These are phyloP conservation scores for Yarrowia yakushimensis DNA, from an alignment of 805 yeast genomes.

Conservation along the genomic window DNA sequence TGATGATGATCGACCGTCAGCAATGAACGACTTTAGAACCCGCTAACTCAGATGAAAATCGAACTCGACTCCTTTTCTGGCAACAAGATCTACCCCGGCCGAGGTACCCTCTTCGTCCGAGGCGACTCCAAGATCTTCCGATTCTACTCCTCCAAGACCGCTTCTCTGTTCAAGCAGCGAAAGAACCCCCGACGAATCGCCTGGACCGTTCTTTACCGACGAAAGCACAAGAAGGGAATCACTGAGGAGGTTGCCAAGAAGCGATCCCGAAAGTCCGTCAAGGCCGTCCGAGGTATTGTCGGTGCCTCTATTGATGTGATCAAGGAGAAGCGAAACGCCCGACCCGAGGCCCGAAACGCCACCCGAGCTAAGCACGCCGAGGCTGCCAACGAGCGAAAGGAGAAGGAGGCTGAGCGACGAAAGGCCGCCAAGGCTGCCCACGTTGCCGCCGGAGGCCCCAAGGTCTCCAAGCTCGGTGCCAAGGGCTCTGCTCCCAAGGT, in stretches of 20 bases:
- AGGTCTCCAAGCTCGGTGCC: conserved; percentile 91
- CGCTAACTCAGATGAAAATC: conserved; percentile 74
- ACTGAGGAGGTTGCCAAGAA: conserved; percentile 97
- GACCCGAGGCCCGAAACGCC: conserved; percentile 98
- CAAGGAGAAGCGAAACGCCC: conserved; percentile 93
- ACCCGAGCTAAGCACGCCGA: conserved; percentile 87
- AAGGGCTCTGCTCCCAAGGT: conserved; percentile 98
- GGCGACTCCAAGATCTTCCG: conserved; percentile 99
- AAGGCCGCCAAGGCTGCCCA: conserved; percentile 84
- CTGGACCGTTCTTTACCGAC: conserved; percentile 99
- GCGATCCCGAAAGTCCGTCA: conserved; percentile 95
- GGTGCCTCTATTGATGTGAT: conserved; percentile 99
- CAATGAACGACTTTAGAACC: too few relatives aligned
- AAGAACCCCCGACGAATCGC: conserved; percentile 99
- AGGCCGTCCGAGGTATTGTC: conserved; percentile 98
- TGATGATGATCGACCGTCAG: too few relatives aligned
- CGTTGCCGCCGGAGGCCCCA: conserved; percentile 43
- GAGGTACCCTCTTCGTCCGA: conserved; percentile 98
- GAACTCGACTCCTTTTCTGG: conserved; percentile 99
- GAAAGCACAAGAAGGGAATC: conserved; percentile 99
- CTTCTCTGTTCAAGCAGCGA: conserved; percentile 98
- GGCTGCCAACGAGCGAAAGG: conserved; percentile 50
- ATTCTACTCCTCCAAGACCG: conserved; percentile 96
- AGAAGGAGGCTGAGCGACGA: conserved; percentile 90
- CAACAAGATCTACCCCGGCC: conserved; percentile 99